A percentile compares a stretch with the other conserved stretches of the same genome.
Conservation (phyloP, 331 rosid species). For the Quercus tomentella region DNA sequence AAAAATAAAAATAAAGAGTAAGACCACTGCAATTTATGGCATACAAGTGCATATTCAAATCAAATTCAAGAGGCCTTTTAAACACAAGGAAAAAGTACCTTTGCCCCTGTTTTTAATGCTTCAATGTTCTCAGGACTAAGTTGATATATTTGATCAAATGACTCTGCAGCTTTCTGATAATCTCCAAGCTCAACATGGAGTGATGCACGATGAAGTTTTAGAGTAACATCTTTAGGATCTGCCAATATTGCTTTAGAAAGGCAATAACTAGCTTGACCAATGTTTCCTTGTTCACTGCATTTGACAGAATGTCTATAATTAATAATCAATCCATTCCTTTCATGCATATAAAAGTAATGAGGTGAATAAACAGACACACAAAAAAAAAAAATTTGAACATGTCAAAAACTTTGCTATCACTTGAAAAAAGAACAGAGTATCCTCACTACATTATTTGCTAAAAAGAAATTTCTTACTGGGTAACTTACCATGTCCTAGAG, state of each 20-base stretch:
- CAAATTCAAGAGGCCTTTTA: constrained; percentile 7
- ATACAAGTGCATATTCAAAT: background rate
- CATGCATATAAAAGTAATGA: constrained; percentile 1
- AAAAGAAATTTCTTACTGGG: background rate
- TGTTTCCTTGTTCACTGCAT: constrained; percentile 55
- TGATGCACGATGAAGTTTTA: constrained; percentile 57
- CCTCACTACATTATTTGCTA: background rate
- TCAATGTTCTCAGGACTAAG: constrained; percentile 58
- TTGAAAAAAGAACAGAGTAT: background rate
- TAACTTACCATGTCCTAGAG: background rate
- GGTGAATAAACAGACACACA: background rate
- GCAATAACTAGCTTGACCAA: constrained; percentile 62
- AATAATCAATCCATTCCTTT: constrained; percentile 4
- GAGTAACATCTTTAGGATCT: constrained; percentile 51
- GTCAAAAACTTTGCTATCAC: background rate
- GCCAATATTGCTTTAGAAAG: constrained; percentile 84
- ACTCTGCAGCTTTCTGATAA: constrained; percentile 68
- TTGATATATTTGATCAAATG: constrained; percentile 61
- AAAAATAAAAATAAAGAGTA: background rate
- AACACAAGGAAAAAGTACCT: constrained; percentile 34
- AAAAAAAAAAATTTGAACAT: background rate
- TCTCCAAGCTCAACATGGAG: constrained; percentile 63
- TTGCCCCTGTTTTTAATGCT: constrained; percentile 68
- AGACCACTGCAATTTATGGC: background rate
- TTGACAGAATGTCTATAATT: constrained; percentile 7